A percentile compares a stretch with the other conserved stretches of the same genome.
phyloP scores from a whole-genome alignment of 495 filamentous ascomycete genomes.

The Filosporella fistucella region DNA sequence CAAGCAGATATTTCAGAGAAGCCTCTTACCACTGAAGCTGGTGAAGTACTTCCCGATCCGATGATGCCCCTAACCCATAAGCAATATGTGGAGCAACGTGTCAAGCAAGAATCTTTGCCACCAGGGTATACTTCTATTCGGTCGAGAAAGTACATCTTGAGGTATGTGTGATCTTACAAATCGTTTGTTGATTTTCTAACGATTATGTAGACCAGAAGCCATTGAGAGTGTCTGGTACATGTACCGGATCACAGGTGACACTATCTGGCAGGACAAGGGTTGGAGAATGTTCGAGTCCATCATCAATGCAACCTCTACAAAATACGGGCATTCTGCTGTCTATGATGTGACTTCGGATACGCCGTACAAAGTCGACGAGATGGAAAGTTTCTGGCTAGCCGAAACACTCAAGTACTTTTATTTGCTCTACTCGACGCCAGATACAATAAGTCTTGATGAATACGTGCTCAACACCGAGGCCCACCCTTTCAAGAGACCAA shows the following conservation, averaged over 20 bases:
- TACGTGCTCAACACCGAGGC: conserved; percentile 72
- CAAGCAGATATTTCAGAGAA: background rate
- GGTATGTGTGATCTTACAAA: conserved; percentile 38
- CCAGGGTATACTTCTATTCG: conserved; percentile 59
- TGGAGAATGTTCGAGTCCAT: conserved; percentile 89
- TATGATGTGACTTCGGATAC: conserved; percentile 55
- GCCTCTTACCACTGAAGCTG: background rate
- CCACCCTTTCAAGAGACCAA: conserved; percentile 51
- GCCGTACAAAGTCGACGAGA: conserved; percentile 30
- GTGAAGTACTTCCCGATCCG: conserved; percentile 11
- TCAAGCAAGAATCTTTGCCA: conserved; percentile 59
- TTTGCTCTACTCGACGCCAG: conserved; percentile 67
- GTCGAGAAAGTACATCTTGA: conserved; percentile 67
- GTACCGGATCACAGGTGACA: conserved; percentile 85
- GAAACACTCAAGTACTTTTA: conserved; percentile 85
- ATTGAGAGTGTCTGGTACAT: conserved; percentile 96
- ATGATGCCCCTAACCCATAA: conserved; percentile 49
- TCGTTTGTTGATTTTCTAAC: conserved; percentile 31
- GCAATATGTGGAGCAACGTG: conserved; percentile 55
- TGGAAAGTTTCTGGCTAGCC: conserved; percentile 62
- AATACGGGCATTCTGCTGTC: conserved; percentile 68
- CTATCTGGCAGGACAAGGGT: conserved; percentile 75
- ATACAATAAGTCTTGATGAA: conserved; percentile 74
- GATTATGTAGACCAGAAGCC: conserved; percentile 68
- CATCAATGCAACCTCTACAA: conserved; percentile 57